A percentile compares a stretch with the other conserved stretches of the same genome.
Conservation (phyloP, 2,329 filamentous ascomycete species). For the Magnaporthiopsis incrustans region DNA sequence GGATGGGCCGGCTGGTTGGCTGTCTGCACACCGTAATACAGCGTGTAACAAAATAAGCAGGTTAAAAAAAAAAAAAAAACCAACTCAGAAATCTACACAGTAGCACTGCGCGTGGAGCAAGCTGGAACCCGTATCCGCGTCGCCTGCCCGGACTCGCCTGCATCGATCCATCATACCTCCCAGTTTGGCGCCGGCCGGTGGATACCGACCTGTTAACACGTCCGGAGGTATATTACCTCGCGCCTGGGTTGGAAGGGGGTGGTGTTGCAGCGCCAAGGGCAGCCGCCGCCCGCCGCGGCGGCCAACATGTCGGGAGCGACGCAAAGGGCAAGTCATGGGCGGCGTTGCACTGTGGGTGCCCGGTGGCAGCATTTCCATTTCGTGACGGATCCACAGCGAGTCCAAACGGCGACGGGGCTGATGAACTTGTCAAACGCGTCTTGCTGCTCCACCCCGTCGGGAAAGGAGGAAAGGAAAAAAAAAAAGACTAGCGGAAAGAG, state of each 20-base stretch:
- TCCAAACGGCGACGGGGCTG: no score
- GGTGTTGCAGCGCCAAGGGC: not conserved
- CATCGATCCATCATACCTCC: not conserved
- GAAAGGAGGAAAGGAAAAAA: not conserved
- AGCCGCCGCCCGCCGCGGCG: no score
- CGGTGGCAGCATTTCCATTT: not conserved
- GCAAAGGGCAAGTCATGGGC: no score
- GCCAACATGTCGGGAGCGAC: not conserved
- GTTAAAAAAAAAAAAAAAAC: conserved; percentile 9
- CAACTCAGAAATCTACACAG: conserved; percentile 5
- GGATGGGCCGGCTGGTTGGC: not conserved
- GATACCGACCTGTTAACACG: not conserved
- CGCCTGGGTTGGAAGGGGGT: not conserved
- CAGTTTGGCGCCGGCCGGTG: not conserved
- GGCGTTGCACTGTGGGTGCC: no score
- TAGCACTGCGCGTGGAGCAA: not conserved
- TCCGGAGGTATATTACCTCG: not conserved
- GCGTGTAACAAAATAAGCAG: not conserved
- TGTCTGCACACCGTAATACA: not conserved
- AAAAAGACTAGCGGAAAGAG: not conserved
- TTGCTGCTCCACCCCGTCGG: not conserved
- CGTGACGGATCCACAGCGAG: not conserved
- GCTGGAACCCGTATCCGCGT: not conserved
- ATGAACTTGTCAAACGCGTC: not conserved
- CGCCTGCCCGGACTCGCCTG: not conserved